These are phyloP conservation scores for Citeromyces matritensis DNA, from an alignment of 805 yeast genomes.

Conservation along the genomic window DNA sequence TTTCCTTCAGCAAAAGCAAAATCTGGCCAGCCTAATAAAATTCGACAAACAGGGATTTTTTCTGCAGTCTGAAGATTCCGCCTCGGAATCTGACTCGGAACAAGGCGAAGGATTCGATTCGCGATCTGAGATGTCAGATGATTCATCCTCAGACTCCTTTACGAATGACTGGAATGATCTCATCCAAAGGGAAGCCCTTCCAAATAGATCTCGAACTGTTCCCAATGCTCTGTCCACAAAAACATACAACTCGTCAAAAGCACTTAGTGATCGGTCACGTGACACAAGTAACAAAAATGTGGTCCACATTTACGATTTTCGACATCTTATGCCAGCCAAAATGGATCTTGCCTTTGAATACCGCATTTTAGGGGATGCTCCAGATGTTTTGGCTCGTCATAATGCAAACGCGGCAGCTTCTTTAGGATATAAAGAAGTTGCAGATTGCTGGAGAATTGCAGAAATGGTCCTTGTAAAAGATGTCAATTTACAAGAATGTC, in stretches of 20 bases:
- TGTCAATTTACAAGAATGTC: conserved; percentile 9
- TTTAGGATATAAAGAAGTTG: conserved; percentile 44
- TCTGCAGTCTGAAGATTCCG: conserved; percentile 13
- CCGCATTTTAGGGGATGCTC: conserved; percentile 44
- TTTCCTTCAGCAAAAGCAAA: conserved; percentile 43
- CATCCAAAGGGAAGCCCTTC: background rate
- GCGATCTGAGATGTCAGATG: conserved; percentile 3
- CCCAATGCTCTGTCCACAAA: conserved; percentile 19
- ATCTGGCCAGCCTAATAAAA: conserved; percentile 25
- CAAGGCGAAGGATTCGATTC: conserved; percentile 5
- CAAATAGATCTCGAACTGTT: too few species aligned
- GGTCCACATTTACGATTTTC: conserved; percentile 52
- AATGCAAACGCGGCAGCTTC: conserved; percentile 59
- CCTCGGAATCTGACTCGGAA: conserved; percentile 10
- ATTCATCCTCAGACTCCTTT: conserved; percentile 39
- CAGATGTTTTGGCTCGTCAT: conserved; percentile 49
- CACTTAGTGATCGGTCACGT: conserved; percentile 1
- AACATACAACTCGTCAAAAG: too few species aligned
- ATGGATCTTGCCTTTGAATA: conserved; percentile 57
- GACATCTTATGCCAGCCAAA: conserved; percentile 60
- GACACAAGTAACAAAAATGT: conserved; percentile 26
- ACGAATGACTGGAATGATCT: conserved; percentile 39
- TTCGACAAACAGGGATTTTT: conserved; percentile 43
- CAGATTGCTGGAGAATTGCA: conserved; percentile 63
- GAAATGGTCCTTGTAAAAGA: conserved; percentile 29